Evolutionary conservation across 1,284 basidiomycete species (phyloP), one percentile per base, ranked within the genome.

Genomic region (Moesziomyces sp.): DNA sequence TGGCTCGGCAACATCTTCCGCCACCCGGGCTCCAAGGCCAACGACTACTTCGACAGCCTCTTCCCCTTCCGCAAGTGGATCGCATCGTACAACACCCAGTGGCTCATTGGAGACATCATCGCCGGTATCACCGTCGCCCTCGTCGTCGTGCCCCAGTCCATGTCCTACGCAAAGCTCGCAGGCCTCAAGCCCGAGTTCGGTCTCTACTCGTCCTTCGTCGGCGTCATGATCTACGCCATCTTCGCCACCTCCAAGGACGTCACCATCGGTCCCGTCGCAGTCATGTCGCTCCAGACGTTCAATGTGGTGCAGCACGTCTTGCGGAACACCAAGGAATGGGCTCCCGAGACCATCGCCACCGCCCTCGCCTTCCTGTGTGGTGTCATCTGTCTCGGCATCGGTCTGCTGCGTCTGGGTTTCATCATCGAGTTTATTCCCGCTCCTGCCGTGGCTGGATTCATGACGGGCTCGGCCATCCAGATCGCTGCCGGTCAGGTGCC

Each of bases 151-250:
- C 82, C 82, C 8, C 82, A 84, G 66, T 81, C 79, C 26, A 86
- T 88, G 78, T 87, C 87, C 5, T 89, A 89, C 74, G 85, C 85
- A 67, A 86, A 93, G 88, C 89, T 99, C 70, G 96, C 96, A 1
- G 91, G 90, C 0, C 89, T 99, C 13, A 87, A 90, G 1, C 86
- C 92, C 3, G 88, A 99, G 85, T 98, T 93, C 82, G 97, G 97
- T 74, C 88, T 98, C 10, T 98, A 98, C 85, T 95, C 94, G 4
- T 94, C 94, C 2, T 98, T 98, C 83, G 90, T 97, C 77, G 95
- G 93, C 21, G 91, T 92, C 19, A 85, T 92, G 70, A 87, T 91
- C 71, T 93, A 94, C 84, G 81, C 79, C 52, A 68, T 84, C 57
- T 84, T 84, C 34, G 82, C 82, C 49, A 84, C 82, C 19, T 82